Evolutionary conservation across 768 basidiomycete species (phyloP), one percentile per base, ranked within the genome.

Genomic region (Amanita pseudoporphyria): DNA sequence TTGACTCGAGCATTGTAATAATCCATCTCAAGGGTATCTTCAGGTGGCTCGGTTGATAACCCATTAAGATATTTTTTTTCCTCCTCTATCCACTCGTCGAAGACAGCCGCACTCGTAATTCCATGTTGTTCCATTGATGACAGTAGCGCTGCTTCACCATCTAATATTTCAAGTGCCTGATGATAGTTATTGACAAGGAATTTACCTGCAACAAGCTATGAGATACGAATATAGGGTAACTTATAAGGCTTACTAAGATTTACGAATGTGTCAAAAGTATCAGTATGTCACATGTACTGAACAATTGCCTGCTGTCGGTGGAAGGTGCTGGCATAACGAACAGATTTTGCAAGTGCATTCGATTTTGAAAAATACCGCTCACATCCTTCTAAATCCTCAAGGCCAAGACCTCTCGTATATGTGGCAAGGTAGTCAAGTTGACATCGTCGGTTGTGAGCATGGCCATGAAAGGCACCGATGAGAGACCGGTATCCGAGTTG

Each of bases 171-270:
- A 9, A 63, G 52, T 3, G 60, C 63, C 28, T 64, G 60, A 31
- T 54, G 16, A 42, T 64, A 65, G 53, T 65, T 62, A 28, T 60
- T 53, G 26, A 43, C 33, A 12, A 65, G 19, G 38, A 61, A 52
- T 10, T 38, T 45, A 45, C 26, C 39, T 45, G 48, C 16, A 28
- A n/a, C 6, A 30, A 28, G 14, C 3, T 5, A 38, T n/a, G 30
- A 49, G 24, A n/a, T 10, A 31, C 9, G 40, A 39, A 31, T 24
- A 14, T 24, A 21, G 13, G 32, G 9, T n/a, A 28, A 16, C 6
- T 13, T 2, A 47, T n/a, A n/a, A n/a, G n/a, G 51, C 40, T 18
- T 51, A 60, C 61, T 59, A 7, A 61, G 56, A 31, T 51, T 56
- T 24, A 42, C 47, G 45, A 57, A 63, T 12, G 53, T 60, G 18